Evolutionary conservation across 805 yeast genomes (phyloP), one percentile per base, ranked within the genome.

Genomic region (Wickerhamiella sorbophila): DNA sequence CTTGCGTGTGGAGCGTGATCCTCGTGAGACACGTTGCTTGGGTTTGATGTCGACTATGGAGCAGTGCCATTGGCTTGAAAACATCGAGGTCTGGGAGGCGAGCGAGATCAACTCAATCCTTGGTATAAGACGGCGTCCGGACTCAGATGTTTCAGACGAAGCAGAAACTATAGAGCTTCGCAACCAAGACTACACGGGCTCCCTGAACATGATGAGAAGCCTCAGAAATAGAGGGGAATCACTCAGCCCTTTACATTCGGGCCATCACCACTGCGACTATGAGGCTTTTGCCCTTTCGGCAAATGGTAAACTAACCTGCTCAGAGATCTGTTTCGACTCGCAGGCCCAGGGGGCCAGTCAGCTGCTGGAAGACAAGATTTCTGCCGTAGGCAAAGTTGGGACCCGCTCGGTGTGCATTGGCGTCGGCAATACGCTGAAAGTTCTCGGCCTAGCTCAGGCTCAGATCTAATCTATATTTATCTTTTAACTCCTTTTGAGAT

Each of bases 1-100:
- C 58, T 61, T 85, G 42, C 73, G 95, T 59, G 93, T 82, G 32
- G 95, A 85, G 60, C 79, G 95, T 71, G 95, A 85, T 60, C 84
- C 88, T 2, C 71, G 94, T 52, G 95, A 85, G 61, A 82, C 83
- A 31, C 73, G 95, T 64, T 85, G 95, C 61, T 67, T 80, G 33
- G 95, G 95, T 21, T 81, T 85, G 56, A 83, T 77, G 41, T 73
- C 79, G 1, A 84, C 75, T 5, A 66, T 70, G 16, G 94, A 84
- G 53, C 75, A 73, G 39, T 79, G 74, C 44, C 74, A 75, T 57
- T 77, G 83, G 75, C 64, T 75, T 33, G 68, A 69, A 21, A 62
- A 71, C 44, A 75, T 81, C n/a, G 82, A 76, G 52, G 74, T 77
- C 16, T 84, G 94, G 94, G 77, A 79, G 48, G 59, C 75, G 10